Percentiles rank a stretch among this genome's conserved stretches.
Evolutionary conservation across 2,329 filamentous ascomycete species (phyloP).

Genomic region (Zarea fungicola): DNA sequence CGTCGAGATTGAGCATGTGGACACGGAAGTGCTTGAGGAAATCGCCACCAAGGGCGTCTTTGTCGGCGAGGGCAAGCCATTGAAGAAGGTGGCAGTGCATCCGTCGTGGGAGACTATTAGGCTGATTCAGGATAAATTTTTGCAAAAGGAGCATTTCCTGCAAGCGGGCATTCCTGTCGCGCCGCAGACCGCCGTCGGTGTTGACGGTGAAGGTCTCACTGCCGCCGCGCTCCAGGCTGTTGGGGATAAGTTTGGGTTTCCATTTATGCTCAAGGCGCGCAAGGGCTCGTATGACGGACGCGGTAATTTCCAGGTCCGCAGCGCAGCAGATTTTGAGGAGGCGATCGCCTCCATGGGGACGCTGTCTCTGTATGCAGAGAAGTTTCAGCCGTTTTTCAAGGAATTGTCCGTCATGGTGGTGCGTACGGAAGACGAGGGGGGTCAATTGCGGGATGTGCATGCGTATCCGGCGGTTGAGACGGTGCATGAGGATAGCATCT

Average conservation of each 20-base stretch:
- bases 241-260: conserved; percentile 64
- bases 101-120: conserved; percentile 83
- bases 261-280: conserved; percentile 87
- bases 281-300: conserved; percentile 92
- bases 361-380: conserved; percentile 78
- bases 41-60: conserved; percentile 62
- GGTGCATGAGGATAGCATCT: conserved; percentile 90
- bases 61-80: conserved; percentile 34
- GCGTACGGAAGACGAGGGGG: conserved; percentile 67
- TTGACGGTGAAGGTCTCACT: conserved; percentile 48
- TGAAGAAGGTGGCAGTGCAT: conserved; percentile 58
- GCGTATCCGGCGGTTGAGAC: conserved; percentile 92
- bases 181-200: conserved; percentile 61
- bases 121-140: conserved; percentile 89
- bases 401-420: conserved; percentile 95
- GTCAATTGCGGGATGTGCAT: conserved; percentile 45
- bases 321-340: conserved; percentile 45
- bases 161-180: conserved; percentile 67
- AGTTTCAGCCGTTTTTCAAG: conserved; percentile 78
- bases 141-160: conserved; percentile 77
- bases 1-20: conserved; percentile 92
- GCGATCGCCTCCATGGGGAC: conserved; percentile 66
- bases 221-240: conserved; percentile 58
- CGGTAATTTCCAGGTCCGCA: conserved; percentile 52
- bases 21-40: conserved; percentile 84